Percentiles rank a stretch among this genome's conserved stretches.
These are phyloP conservation scores for Keqinozyma sinolaborantium DNA, from an alignment of 1,139 yeast species.

Conservation along the genomic window DNA sequence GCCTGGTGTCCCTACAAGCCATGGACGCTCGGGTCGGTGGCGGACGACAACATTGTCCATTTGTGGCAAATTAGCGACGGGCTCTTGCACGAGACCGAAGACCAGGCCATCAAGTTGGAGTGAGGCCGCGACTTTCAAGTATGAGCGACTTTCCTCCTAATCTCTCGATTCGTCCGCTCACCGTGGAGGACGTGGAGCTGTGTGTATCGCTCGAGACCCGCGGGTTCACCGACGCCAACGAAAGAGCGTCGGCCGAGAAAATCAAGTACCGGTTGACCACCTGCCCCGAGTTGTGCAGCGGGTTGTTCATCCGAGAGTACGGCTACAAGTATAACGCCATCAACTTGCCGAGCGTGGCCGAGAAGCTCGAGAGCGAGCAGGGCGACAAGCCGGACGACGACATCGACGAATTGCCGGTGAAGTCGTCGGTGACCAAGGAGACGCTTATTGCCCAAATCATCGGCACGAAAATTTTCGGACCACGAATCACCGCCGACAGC, in stretches of 20 bases:
- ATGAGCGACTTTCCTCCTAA: conserved; percentile 50
- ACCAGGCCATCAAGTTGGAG: conserved; percentile 15
- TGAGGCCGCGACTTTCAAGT: conserved; percentile 2
- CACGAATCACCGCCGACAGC: conserved; percentile 55
- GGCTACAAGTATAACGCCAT: conserved; percentile 39
- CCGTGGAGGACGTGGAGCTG: conserved; percentile 62
- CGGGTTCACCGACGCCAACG: conserved; percentile 59
- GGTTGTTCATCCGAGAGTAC: conserved; percentile 76
- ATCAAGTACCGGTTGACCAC: conserved; percentile 66
- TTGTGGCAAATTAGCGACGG: conserved; percentile 65
- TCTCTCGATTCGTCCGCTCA: conserved; percentile 80
- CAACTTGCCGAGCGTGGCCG: conserved; percentile 44
- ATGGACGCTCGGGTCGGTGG: conserved; percentile 71
- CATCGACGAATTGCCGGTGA: conserved; percentile 40
- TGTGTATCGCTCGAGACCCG: conserved; percentile 58
- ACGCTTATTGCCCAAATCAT: conserved; percentile 78
- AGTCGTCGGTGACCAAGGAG: conserved; percentile 56
- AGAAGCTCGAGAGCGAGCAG: conserved; percentile 23
- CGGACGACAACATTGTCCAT: conserved; percentile 76
- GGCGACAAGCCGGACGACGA: conserved; percentile 27
- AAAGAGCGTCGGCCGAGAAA: conserved; percentile 63
- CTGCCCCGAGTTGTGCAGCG: conserved; percentile 90
- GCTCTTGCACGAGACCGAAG: conserved; percentile 36
- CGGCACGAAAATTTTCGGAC: conserved; percentile 66
- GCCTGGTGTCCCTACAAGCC: conserved; percentile 67